A percentile compares a stretch with the other conserved stretches of the same genome.
phyloP scores from a whole-genome alignment of 78 protist genomes.

The Isochrysis galbana region DNA sequence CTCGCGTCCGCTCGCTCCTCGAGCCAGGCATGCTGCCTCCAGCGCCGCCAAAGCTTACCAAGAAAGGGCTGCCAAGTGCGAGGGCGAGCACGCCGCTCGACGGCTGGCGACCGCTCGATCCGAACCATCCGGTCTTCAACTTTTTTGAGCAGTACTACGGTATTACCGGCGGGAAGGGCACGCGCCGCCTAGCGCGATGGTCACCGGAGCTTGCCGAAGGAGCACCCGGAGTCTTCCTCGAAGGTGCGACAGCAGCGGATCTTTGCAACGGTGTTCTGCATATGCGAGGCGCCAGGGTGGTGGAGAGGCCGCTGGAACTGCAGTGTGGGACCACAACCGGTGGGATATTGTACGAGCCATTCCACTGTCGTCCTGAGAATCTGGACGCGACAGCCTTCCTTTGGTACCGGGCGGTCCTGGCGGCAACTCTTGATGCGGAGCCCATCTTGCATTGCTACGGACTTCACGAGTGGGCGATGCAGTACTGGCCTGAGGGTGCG shows the following conservation, averaged over 20 bases:
- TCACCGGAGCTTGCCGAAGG: neutral
- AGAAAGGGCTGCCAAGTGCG: neutral
- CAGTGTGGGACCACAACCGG: no score
- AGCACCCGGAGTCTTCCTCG: neutral
- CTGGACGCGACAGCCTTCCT: neutral
- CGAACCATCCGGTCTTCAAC: neutral
- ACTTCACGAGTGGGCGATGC: constrained; percentile 49
- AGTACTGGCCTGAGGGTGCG: constrained; percentile 5
- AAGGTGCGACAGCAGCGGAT: neutral
- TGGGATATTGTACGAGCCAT: neutral
- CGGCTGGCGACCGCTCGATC: neutral
- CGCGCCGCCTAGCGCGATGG: neutral
- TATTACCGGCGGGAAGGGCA: neutral
- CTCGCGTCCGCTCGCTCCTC: neutral
- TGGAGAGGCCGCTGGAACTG: no score
- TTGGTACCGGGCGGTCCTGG: neutral
- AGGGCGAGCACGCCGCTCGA: neutral
- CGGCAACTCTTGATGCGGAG: neutral
- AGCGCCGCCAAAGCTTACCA: neutral
- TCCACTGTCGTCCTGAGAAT: neutral
- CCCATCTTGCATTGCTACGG: constrained; percentile 15
- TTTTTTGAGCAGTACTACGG: neutral
- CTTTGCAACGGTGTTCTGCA: neutral
- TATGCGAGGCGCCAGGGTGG: neutral
- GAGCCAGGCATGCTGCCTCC: neutral